Conservation (phyloP, 108 stramenopile species). For the Cyclotella distinguenda region DNA sequence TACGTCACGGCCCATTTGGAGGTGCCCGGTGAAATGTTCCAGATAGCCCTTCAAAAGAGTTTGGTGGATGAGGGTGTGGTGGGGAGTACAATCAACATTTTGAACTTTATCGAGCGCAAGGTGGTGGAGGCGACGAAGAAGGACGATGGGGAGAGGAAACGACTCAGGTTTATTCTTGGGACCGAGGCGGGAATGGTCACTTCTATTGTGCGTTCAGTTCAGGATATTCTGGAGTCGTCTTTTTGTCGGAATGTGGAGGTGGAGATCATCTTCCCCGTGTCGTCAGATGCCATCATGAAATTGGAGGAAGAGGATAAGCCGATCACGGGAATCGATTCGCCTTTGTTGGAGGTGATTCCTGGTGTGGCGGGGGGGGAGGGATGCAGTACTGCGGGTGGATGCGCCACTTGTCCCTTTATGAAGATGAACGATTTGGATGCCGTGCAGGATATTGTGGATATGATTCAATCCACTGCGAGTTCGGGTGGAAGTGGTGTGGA, state of each 20-base stretch:
- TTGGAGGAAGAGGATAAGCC: slow-evolving; percentile 46
- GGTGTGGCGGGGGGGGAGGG: slow-evolving; percentile 93
- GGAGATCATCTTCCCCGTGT: slow-evolving; percentile 96
- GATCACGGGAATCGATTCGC: not conserved
- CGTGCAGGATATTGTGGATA: slow-evolving; percentile 72
- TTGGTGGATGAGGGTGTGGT: slow-evolving; percentile 82
- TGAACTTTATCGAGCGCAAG: slow-evolving; percentile 88
- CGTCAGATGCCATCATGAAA: slow-evolving; percentile 86
- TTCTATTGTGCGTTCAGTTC: slow-evolving; percentile 88
- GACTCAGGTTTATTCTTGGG: slow-evolving; percentile 85
- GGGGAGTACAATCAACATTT: slow-evolving; percentile 91
- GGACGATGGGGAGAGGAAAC: slow-evolving; percentile 16
- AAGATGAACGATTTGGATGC: slow-evolving; percentile 96
- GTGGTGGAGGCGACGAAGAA: slow-evolving; percentile 35
- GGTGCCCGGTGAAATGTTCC: slow-evolving; percentile 97
- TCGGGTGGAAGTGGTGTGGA: not conserved
- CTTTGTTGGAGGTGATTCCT: slow-evolving; percentile 70
- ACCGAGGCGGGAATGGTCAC: slow-evolving; percentile 96
- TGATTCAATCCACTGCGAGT: slow-evolving; percentile 40
- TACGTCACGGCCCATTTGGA: slow-evolving; percentile 94
- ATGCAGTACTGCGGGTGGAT: slow-evolving; percentile 94
- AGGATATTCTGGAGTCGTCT: slow-evolving; percentile 66
- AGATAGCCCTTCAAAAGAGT: slow-evolving; percentile 87
- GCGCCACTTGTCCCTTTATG: slow-evolving; percentile 97
- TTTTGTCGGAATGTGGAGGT: slow-evolving; percentile 55